Evolutionary conservation across 768 basidiomycete genomes (phyloP).

Genomic region (Lepiota brunneoincarnata): DNA sequence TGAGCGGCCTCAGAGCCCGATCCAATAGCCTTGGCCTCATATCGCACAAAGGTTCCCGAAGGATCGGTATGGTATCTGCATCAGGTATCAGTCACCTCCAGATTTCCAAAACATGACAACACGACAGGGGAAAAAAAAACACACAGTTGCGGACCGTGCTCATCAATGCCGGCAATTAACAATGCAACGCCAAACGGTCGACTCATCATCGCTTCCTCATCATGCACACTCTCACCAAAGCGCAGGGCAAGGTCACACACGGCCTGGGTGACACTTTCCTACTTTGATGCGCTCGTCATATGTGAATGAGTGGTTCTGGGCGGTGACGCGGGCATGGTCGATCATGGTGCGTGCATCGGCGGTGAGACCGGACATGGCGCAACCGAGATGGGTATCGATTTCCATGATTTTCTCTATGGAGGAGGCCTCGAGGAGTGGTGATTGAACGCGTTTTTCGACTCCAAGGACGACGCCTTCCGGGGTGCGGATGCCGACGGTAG

Average conservation of each 20-base stretch:
- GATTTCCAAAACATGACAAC: neutral
- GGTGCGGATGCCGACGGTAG: constrained; percentile 94
- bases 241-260: constrained; percentile 96
- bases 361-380: constrained; percentile 96
- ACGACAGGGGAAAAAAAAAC: neutral
- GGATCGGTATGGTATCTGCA: constrained; percentile 95
- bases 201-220: constrained; percentile 99
- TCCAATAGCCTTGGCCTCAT: constrained; percentile 98
- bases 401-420: constrained; percentile 99
- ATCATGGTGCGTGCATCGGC: constrained; percentile 99
- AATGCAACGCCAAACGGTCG: constrained; percentile 98
- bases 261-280: constrained; percentile 96
- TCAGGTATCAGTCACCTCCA: constrained; percentile 1
- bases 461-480: constrained; percentile 88
- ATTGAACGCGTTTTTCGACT: constrained; percentile 98
- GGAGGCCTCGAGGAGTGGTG: constrained; percentile 89
- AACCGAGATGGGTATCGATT: constrained; percentile 94
- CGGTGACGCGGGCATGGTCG: constrained; percentile 97
- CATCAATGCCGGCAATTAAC: constrained; percentile 96
- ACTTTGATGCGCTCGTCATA: constrained; percentile 97
- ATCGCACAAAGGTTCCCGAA: constrained; percentile 94
- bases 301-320: constrained; percentile 93
- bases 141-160: constrained; percentile 95
- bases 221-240: constrained; percentile 98
- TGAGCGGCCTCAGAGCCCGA: constrained; percentile 98